Percentiles rank a stretch among this genome's conserved stretches.
Conservation (phyloP, 352 stramenopile genomes). For the Phytophthora colocasiae region DNA sequence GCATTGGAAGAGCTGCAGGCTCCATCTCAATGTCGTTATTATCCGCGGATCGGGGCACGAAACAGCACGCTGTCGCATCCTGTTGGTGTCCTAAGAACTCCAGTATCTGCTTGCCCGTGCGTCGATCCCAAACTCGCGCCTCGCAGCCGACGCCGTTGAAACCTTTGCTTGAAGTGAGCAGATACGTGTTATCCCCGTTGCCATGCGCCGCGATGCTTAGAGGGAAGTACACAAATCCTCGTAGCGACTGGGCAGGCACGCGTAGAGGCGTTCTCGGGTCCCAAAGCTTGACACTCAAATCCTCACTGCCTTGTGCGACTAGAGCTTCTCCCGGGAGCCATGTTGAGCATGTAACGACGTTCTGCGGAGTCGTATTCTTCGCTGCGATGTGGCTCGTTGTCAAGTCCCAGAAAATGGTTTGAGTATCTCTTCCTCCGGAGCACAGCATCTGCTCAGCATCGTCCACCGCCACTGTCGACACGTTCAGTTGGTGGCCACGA, state of each 20-base stretch:
- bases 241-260: constrained; percentile 57
- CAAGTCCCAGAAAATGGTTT: constrained; percentile 84
- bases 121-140: constrained; percentile 81
- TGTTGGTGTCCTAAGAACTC: constrained; percentile 77
- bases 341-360: constrained; percentile 87
- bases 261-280: constrained; percentile 64
- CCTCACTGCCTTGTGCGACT: constrained; percentile 82
- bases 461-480: constrained; percentile 70
- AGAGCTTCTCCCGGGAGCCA: constrained; percentile 72
- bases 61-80: constrained; percentile 79
- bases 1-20: constrained; percentile 21
- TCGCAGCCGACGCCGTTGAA: constrained; percentile 87
- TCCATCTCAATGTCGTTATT: constrained; percentile 20
- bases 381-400: constrained; percentile 49
- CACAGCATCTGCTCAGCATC: constrained; percentile 63
- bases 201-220: constrained; percentile 55
- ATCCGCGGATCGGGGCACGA: constrained; percentile 38
- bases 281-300: constrained; percentile 85
- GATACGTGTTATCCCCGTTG: constrained; percentile 51
- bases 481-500: constrained; percentile 68
- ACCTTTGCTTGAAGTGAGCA: constrained; percentile 87
- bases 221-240: constrained; percentile 85
- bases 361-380: constrained; percentile 81
- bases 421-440: constrained; percentile 83
- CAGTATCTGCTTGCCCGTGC: constrained; percentile 60